phyloP scores from a whole-genome alignment of 441 rosid species.

The Cnidoscolus chayamansa region DNA sequence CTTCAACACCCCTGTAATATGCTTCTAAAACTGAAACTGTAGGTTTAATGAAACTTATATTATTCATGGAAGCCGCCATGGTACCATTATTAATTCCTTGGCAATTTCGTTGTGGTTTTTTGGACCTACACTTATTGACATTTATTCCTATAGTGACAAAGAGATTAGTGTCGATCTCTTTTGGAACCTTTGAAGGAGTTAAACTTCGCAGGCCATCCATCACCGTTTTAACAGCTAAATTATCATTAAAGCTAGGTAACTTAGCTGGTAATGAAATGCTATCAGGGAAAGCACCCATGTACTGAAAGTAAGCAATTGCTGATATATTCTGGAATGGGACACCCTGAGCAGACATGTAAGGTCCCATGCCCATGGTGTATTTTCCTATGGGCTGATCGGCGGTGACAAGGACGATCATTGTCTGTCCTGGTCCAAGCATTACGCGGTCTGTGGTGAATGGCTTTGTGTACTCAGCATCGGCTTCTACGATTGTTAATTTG shows the following conservation, averaged over 20 bases:
- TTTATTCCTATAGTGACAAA: constrained; percentile 67
- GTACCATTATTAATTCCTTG: constrained; percentile 52
- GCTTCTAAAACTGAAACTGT: constrained; percentile 63
- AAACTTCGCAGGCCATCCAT: constrained; percentile 75
- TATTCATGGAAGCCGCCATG: constrained; percentile 84
- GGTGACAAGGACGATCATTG: constrained; percentile 72
- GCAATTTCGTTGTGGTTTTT: constrained; percentile 52
- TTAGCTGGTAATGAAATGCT: constrained; percentile 55
- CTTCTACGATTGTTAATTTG: constrained; percentile 71
- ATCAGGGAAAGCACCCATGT: constrained; percentile 53
- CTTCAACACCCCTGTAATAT: constrained; percentile 55
- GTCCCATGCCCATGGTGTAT: constrained; percentile 84
- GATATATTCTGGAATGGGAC: constrained; percentile 60
- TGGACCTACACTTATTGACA: constrained; percentile 60
- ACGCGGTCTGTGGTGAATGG: constrained; percentile 60
- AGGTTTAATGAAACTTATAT: constrained; percentile 66
- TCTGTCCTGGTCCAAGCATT: constrained; percentile 93
- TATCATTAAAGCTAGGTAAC: constrained; percentile 61
- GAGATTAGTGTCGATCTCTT: constrained; percentile 49
- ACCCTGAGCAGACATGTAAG: constrained; percentile 60
- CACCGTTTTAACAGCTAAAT: constrained; percentile 61
- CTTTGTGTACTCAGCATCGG: constrained; percentile 78
- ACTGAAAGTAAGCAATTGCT: constrained; percentile 57
- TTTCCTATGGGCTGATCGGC: constrained; percentile 64
- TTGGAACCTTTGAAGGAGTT: constrained; percentile 45